Percentiles rank a stretch among this genome's conserved stretches.
Conservation (phyloP, 805 yeast genomes). For the Maudiozyma barnettii region DNA sequence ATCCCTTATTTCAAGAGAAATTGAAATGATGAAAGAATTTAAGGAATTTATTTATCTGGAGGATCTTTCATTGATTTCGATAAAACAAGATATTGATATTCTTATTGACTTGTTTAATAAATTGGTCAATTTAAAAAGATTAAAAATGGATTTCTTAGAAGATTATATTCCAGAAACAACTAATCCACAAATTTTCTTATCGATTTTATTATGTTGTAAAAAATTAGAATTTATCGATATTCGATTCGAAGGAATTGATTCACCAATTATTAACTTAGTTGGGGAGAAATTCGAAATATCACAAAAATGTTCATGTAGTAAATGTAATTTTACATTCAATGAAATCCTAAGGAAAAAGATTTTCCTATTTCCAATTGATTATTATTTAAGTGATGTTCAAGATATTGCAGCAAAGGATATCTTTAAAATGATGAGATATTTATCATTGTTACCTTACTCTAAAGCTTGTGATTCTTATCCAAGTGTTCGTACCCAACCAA, state of each 20-base stretch:
- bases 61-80: conserved; percentile 35
- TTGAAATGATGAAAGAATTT: conserved; percentile 32
- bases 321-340: conserved; percentile 25
- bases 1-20: conserved; percentile 24
- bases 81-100: conserved; percentile 27
- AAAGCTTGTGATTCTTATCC: conserved; percentile 37
- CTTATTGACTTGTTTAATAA: conserved; percentile 28
- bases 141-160: conserved; percentile 33
- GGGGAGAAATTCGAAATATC: conserved; percentile 21
- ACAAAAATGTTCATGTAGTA: conserved; percentile 26
- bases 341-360: conserved; percentile 28
- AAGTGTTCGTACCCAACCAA: conserved; percentile 35
- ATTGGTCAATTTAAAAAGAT: conserved; percentile 26
- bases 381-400: conserved; percentile 17
- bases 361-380: conserved; percentile 25
- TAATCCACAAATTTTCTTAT: conserved; percentile 27
- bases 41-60: conserved; percentile 29
- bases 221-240: conserved; percentile 33
- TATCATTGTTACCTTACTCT: conserved; percentile 34
- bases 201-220: conserved; percentile 28
- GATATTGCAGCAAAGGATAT: conserved; percentile 30
- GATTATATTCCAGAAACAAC: conserved; percentile 28
- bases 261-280: conserved; percentile 22
- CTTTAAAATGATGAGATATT: conserved; percentile 29
- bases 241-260: conserved; percentile 29